These are phyloP conservation scores for Elongisporangium undulatum DNA, from an alignment of 352 stramenopile species.

Conservation along the genomic window DNA sequence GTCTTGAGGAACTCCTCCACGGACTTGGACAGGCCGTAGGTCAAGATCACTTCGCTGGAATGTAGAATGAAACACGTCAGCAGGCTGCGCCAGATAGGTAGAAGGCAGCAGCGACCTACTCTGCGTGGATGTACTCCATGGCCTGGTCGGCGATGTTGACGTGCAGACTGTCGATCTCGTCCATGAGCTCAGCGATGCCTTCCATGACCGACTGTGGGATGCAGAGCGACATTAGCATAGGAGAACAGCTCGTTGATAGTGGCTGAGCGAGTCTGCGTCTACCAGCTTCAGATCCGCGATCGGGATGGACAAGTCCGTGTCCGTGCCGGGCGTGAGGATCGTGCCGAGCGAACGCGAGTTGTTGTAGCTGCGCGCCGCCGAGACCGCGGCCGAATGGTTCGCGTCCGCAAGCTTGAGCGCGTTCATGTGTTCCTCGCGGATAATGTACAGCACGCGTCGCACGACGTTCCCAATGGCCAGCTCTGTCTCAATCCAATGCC, in stretches of 20 bases:
- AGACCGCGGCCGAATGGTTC: slow-evolving; percentile 9
- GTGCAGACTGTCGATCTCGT: slow-evolving; percentile 94
- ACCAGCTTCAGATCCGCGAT: slow-evolving; percentile 82
- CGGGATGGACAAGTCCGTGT: slow-evolving; percentile 78
- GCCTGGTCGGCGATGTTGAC: slow-evolving; percentile 96
- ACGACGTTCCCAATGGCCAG: slow-evolving; percentile 88
- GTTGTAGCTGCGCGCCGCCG: slow-evolving; percentile 43
- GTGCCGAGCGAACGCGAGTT: slow-evolving; percentile 68
- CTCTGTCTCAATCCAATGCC: slow-evolving; percentile 24
- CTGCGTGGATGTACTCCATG: slow-evolving; percentile 95
- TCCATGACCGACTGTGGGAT: slow-evolving; percentile 90
- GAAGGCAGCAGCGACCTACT: slow-evolving; percentile 43
- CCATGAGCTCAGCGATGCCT: slow-evolving; percentile 92
- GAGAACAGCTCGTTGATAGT: not conserved
- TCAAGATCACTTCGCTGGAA: slow-evolving; percentile 92
- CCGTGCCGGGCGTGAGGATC: slow-evolving; percentile 74
- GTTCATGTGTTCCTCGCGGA: slow-evolving; percentile 83
- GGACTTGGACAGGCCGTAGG: slow-evolving; percentile 91
- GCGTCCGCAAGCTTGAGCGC: slow-evolving; percentile 46
- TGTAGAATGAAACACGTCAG: not conserved
- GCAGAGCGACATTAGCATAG: slow-evolving; percentile 1
- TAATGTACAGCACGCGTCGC: slow-evolving; percentile 86
- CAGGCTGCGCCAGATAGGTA: not conserved
- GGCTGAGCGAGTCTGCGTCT: slow-evolving; percentile 1
- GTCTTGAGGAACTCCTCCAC: slow-evolving; percentile 90